Evolutionary conservation across 345 rosid species (phyloP), one percentile per base, ranked within the genome.

Genomic region (Mercurialis annua): DNA sequence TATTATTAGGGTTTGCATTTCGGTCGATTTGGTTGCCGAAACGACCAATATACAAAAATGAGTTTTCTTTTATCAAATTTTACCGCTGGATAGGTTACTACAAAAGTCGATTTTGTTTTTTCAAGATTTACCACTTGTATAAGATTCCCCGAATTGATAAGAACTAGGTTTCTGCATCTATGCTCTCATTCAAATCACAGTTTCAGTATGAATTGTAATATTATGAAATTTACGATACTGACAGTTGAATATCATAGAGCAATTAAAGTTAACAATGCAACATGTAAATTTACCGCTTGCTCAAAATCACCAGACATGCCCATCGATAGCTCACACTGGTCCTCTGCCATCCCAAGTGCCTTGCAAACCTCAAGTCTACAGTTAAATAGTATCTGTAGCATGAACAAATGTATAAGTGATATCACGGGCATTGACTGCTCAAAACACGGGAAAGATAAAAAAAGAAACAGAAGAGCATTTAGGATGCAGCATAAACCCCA

Each of bases 281-380:
- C 50, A 44, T 4, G 12, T 30, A 38, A 64, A 10, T 77, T 71
- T 79, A 90, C 97, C 42, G 97, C 98, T 84, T 71, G 83, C 86
- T 92, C 96, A 65, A 86, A 92, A 73, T 92, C 98, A 64, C 89
- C 81, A 0, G 97, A 92, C 98, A 92, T 92, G 76, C 97, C 97
- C 97, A 90, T 92, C 15, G 98, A 92, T 40, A 92, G 83, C 80
- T 92, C 97, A 66, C 87, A 88, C 29, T 83, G 78, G 65, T 84
- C 85, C 86, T 84, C 96, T 38, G 69, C 55, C 78, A 84, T 76
- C 71, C 87, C 86, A 21, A 92, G 87, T 27, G 84, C 93, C 89
- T 90, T 83, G 84, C 96, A 92, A 53, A 90, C 90, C 78, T 85
- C 86, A 63, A 55, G 59, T 86, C 88, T 82, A 76, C 96, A 92